phyloP scores from a whole-genome alignment of 2,329 filamentous ascomycete species.

The Neurospora crassa region DNA sequence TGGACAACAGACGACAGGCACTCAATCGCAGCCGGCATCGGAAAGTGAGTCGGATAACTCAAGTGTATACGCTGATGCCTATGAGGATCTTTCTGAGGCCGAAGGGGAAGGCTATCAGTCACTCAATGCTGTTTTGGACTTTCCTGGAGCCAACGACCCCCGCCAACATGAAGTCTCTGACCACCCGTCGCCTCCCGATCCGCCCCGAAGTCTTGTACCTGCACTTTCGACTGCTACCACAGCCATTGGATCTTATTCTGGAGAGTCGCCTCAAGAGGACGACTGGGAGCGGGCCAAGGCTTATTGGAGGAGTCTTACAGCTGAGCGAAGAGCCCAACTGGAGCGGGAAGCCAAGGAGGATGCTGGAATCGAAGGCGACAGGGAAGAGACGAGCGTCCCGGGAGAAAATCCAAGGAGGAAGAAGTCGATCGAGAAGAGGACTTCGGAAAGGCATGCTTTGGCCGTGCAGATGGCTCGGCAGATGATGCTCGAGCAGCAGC shows the following conservation, averaged over 20 bases:
- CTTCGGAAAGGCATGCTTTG: constrained; percentile 27
- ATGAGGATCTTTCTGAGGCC: constrained; percentile 58
- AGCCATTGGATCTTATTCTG: constrained; percentile 7
- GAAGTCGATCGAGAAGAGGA: constrained; percentile 32
- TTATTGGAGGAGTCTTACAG: constrained; percentile 59
- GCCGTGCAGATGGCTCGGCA: constrained; percentile 43
- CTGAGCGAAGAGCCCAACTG: constrained; percentile 52
- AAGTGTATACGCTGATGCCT: constrained; percentile 63
- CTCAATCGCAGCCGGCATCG: neutral
- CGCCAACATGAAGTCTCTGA: neutral
- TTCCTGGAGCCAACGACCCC: constrained; percentile 32
- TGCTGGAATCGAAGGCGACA: constrained; percentile 37
- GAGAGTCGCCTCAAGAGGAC: constrained; percentile 19
- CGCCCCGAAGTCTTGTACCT: constrained; percentile 2
- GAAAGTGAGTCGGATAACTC: neutral
- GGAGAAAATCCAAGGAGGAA: constrained; percentile 28
- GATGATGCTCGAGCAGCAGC: constrained; percentile 51
- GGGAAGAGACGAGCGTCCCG: constrained; percentile 24
- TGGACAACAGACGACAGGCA: neutral
- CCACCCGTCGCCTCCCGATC: neutral
- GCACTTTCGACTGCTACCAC: constrained; percentile 12
- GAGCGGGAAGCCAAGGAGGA: constrained; percentile 48
- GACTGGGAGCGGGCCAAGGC: constrained; percentile 61
- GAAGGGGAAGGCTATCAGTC: constrained; percentile 62
- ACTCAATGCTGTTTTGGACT: constrained; percentile 61